Evolutionary conservation across 169 alveolate species (phyloP), one percentile per base, ranked within the genome.

Genomic region (Plasmodium cynomolgi): DNA sequence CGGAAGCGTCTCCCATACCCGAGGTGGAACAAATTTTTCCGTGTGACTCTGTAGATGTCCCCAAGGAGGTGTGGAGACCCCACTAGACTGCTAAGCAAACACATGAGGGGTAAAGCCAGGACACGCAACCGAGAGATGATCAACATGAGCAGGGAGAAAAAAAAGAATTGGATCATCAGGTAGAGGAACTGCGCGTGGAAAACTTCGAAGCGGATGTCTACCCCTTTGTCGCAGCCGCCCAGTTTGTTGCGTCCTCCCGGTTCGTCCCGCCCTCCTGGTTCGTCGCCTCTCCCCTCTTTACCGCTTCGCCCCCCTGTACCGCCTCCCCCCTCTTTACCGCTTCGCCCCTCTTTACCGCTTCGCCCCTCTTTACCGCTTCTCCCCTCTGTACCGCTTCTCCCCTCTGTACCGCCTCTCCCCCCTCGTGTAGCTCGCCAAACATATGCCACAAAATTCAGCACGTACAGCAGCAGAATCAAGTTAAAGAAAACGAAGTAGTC

Each of bases 91-190:
- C 77, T 29, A 29, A 88, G 50, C n/a, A 88, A 15, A 68, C 94
- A 88, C 56, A 88, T 20, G 9, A 88, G 83, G 17, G 94, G 94
- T 3, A 88, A 68, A 20, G 90, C 90, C 75, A 88, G 34, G 20
- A 88, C 94, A 62, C 94, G 94, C 23, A 88, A 54, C 23, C 94
- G 81, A 3, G 94, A 34, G 68, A 88, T 88, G 0, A 88, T 88
- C 13, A 54, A 2, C 94, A 80, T 80, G n/a, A 88, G 72, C 34
- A 44, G 31, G 29, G 41, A 23, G 37, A 79, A 88, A 80, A 79
- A 80, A 31, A 71, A 15, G 33, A 81, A 37, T 34, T 88, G 94
- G 7, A 58, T 62, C 13, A 88, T 3, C 33, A 88, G 50, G 83
- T 79, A 88, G 34, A 88, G 11, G 54, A 88, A 88, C 11, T 33